Base-by-base conservation (phyloP, 495 filamentous ascomycete species). In the Penicillium tannophilum region DNA sequence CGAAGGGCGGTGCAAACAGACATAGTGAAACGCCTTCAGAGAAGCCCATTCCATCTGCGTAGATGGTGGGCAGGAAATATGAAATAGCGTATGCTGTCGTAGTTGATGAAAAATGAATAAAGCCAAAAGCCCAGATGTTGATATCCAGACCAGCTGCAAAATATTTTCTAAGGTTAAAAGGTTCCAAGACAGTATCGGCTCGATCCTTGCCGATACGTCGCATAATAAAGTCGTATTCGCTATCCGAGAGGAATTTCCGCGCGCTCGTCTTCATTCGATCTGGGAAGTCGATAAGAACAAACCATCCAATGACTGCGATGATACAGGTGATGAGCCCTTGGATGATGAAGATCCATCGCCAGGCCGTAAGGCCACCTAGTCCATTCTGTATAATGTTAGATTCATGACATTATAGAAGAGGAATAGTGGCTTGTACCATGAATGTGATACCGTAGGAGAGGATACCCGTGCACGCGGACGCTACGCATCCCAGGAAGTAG, bases 401-500 rank as follows among this genome's bases (percentile, higher is more conserved):
- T 28, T 2, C 30, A 49, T 23, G 24, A 49, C 19, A 4, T 46
- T 20, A 24, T 1, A 19, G 4, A 17, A 36, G 44, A 8, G 14
- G 36, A 12, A 12, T 16, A 28, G 20, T 30, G 4, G 39, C 36
- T 23, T 23, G 14, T 60, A 60, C 64, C 76, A 84, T 76, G 52
- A 82, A 76, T 69, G 81, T 82, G 36, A 86, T 69, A 10, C 84
- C 84, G 52, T 79, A 86, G 19, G 84, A 82, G 11, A 88, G 61
- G 49, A 88, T 83, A 56, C 84, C 83, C 0, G 75, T 72, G 64
- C 83, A 84, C 11, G 78, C 85, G 12, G 79, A 76, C 6, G 85
- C 83, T 4, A 84, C 68, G 48, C 73, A 82, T 17, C 83, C 82
- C 28, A 85, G 68, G 9, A 86, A 66, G 62, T 85, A 86, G 63